A percentile compares a stretch with the other conserved stretches of the same genome.
phyloP scores from a whole-genome alignment of 2,329 filamentous ascomycete genomes.

The Onygenales sp. region DNA sequence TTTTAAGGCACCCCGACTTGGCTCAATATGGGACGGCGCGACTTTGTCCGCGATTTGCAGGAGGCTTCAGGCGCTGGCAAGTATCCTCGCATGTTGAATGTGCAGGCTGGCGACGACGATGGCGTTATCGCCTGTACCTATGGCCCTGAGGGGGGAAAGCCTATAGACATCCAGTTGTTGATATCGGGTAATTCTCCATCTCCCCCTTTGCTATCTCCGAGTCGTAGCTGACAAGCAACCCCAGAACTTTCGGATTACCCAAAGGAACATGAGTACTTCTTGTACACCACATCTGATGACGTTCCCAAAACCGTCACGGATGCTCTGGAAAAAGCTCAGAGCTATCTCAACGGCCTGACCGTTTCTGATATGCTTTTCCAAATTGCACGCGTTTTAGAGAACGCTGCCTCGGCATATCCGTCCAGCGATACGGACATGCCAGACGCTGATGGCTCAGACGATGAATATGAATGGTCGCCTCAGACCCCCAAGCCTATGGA shows the following conservation, averaged over 20 bases:
- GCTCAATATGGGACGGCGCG: constrained; percentile 52
- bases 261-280: constrained; percentile 45
- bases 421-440: constrained; percentile 11
- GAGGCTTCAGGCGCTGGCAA: constrained; percentile 27
- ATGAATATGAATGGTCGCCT: constrained; percentile 25
- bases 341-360: constrained; percentile 33
- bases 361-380: constrained; percentile 42
- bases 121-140: constrained; percentile 61
- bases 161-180: constrained; percentile 28
- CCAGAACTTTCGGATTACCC: constrained; percentile 54
- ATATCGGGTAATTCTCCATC: constrained; percentile 27
- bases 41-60: constrained; percentile 53
- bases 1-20: neutral
- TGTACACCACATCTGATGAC: constrained; percentile 43
- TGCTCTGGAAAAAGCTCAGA: constrained; percentile 38
- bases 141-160: constrained; percentile 17
- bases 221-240: constrained; percentile 10
- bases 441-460: constrained; percentile 24
- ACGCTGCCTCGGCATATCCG: constrained; percentile 16
- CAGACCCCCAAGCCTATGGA: constrained; percentile 7
- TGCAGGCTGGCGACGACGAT: constrained; percentile 59
- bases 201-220: neutral
- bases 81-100: constrained; percentile 42
- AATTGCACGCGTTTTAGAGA: constrained; percentile 32
- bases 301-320: constrained; percentile 18